Conservation (phyloP, 495 filamentous ascomycete genomes). For the Aspergillus funiculosus region DNA sequence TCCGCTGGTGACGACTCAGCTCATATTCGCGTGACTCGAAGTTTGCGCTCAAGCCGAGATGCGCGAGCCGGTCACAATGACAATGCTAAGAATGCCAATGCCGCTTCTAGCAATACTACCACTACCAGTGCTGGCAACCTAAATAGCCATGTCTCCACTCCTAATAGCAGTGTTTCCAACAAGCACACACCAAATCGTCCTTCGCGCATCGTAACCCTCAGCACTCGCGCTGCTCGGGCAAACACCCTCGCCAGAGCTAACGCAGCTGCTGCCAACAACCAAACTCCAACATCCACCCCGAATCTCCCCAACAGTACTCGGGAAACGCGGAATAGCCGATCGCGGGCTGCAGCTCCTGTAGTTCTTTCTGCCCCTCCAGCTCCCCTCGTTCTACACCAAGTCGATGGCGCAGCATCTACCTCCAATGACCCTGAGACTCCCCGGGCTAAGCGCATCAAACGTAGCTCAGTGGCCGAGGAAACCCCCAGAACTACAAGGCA, state of each 20-base stretch:
- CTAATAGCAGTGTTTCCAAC: conserved; percentile 4
- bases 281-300: not conserved
- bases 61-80: conserved; percentile 21
- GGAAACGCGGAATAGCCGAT: conserved; percentile 25
- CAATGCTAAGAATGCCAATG: conserved; percentile 12
- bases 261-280: conserved; percentile 6
- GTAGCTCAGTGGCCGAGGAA: conserved; percentile 18
- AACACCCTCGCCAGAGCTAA: conserved; percentile 7
- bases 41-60: conserved; percentile 24
- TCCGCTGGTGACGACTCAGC: conserved; percentile 15
- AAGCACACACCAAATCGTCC: conserved; percentile 15
- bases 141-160: conserved; percentile 7
- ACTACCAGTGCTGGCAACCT: conserved; percentile 7
- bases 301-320: conserved; percentile 12
- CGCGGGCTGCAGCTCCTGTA: conserved; percentile 17
- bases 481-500: conserved; percentile 31
- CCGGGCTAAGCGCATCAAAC: conserved; percentile 24
- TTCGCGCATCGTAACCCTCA: conserved; percentile 25
- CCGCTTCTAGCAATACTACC: conserved; percentile 4
- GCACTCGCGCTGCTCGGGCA: conserved; percentile 13
- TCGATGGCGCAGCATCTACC: conserved; percentile 18
- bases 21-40: conserved; percentile 24
- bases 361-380: conserved; percentile 14
- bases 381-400: conserved; percentile 13
- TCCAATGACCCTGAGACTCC: conserved; percentile 34